These are phyloP conservation scores for Papiliotrema nemorosa DNA, from an alignment of 1,284 basidiomycete species.

Conservation along the genomic window DNA sequence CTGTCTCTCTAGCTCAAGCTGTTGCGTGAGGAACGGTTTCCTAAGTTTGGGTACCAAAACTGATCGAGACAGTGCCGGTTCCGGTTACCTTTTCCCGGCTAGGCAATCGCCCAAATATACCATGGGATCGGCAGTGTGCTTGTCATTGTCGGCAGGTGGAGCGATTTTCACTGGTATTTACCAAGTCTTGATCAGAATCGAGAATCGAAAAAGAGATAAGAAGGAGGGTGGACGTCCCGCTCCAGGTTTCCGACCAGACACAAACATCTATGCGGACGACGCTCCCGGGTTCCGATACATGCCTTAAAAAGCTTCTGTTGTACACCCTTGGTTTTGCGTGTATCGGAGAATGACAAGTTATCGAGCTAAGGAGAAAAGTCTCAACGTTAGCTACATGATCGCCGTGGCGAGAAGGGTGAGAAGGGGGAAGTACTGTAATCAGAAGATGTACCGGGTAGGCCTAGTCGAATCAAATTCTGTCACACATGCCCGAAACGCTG, in stretches of 20 bases:
- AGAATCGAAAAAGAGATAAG: constrained; percentile 6
- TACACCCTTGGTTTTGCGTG: too few species aligned
- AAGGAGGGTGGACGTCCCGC: constrained; percentile 7
- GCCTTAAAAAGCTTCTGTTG: too few species aligned
- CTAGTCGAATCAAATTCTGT: too few species aligned
- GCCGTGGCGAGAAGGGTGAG: too few species aligned
- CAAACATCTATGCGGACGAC: constrained; percentile 7
- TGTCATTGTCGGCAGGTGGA: constrained; percentile 9
- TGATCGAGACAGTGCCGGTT: constrained; percentile 6
- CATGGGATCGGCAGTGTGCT: constrained; percentile 17
- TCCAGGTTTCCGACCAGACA: constrained; percentile 9
- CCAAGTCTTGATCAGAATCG: constrained; percentile 4
- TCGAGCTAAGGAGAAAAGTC: too few species aligned
- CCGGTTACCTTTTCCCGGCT: constrained; percentile 22
- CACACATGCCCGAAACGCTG: too few species aligned
- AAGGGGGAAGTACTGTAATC: too few species aligned
- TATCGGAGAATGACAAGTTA: too few species aligned
- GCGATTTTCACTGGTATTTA: constrained; percentile 7
- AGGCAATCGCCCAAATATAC: constrained; percentile 16
- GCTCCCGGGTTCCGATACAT: constrained; percentile 10
- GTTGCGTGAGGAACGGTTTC: constrained; percentile 3
- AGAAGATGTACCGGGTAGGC: too few species aligned
- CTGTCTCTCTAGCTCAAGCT: constrained; percentile 9
- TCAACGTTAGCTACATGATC: too few species aligned
- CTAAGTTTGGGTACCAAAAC: neutral